Evolutionary conservation across 2,329 filamentous ascomycete species (phyloP).

Genomic region (Neofusicoccum sp.): DNA sequence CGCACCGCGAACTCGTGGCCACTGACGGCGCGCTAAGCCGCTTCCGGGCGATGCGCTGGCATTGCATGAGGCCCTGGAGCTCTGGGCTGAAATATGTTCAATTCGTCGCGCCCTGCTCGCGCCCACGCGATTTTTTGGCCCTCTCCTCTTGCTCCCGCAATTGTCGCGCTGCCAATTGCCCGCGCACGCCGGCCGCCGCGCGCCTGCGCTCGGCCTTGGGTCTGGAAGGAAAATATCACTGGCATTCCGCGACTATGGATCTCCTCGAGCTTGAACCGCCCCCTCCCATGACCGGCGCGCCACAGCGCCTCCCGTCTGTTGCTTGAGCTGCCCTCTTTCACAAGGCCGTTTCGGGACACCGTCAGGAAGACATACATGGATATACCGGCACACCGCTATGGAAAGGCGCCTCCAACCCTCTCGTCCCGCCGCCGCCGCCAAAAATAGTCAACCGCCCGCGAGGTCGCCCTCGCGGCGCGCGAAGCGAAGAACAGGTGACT

Average conservation of each 20-base stretch:
- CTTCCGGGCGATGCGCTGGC: slow-evolving; percentile 15
- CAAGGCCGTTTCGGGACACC: not conserved
- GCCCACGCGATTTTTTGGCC: slow-evolving; percentile 6
- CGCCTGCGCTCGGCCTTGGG: not conserved
- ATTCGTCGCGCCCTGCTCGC: slow-evolving; percentile 16
- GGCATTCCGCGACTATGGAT: slow-evolving; percentile 18
- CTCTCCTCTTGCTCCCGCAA: not conserved
- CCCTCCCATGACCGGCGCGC: slow-evolving; percentile 18
- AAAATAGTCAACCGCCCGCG: slow-evolving; percentile 1
- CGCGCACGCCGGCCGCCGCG: not conserved
- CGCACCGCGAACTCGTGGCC: slow-evolving; percentile 15
- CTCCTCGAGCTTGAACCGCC: slow-evolving; percentile 14
- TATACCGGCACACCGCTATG: not conserved
- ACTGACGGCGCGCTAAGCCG: slow-evolving; percentile 1
- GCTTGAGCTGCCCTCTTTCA: slow-evolving; percentile 7
- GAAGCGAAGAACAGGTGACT: not conserved
- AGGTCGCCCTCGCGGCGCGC: slow-evolving; percentile 10
- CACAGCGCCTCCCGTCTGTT: slow-evolving; percentile 12
- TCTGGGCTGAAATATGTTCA: slow-evolving; percentile 20
- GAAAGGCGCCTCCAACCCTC: slow-evolving; percentile 9
- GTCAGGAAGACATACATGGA: slow-evolving; percentile 9
- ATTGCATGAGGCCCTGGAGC: slow-evolving; percentile 19
- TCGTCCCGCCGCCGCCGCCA: not conserved
- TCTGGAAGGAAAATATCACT: slow-evolving; percentile 6
- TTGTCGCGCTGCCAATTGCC: slow-evolving; percentile 18